phyloP scores from a whole-genome alignment of 371 early-diverging fungal species.

The Capniomyces stellatus region DNA sequence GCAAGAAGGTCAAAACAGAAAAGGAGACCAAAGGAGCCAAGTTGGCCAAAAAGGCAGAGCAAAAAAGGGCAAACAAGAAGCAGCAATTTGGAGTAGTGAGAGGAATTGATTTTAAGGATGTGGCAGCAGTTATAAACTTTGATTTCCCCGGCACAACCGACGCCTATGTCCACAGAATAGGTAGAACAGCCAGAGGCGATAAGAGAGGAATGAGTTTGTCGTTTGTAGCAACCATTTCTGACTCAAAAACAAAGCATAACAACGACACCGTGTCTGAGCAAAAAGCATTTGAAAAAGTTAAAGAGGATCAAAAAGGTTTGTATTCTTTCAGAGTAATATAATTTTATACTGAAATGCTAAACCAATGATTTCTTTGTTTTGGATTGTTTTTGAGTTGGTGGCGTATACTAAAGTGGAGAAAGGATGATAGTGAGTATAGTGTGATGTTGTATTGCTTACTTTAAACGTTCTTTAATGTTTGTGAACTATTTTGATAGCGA shows the following conservation, averaged over 20 bases:
- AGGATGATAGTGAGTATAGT: no score
- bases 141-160: constrained; percentile 85
- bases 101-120: constrained; percentile 91
- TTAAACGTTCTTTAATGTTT: neutral
- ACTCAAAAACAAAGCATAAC: neutral
- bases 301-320: constrained; percentile 30
- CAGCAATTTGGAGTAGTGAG: constrained; percentile 91
- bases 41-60: constrained; percentile 7
- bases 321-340: neutral
- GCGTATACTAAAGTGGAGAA: no score
- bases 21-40: constrained; percentile 1
- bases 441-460: neutral
- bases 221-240: constrained; percentile 26
- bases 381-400: no score
- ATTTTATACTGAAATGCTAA: no score
- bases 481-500: neutral
- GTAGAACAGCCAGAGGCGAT: constrained; percentile 91
- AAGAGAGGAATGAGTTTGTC: constrained; percentile 75
- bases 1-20: constrained; percentile 26
- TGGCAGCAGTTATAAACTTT: constrained; percentile 92
- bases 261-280: constrained; percentile 31
- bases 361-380: no score
- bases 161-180: constrained; percentile 90
- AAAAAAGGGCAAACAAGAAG: constrained; percentile 32
- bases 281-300: constrained; percentile 43